These are phyloP conservation scores for Schizosaccharomyces osmophilus DNA, from an alignment of 805 yeast genomes.

Conservation along the genomic window DNA sequence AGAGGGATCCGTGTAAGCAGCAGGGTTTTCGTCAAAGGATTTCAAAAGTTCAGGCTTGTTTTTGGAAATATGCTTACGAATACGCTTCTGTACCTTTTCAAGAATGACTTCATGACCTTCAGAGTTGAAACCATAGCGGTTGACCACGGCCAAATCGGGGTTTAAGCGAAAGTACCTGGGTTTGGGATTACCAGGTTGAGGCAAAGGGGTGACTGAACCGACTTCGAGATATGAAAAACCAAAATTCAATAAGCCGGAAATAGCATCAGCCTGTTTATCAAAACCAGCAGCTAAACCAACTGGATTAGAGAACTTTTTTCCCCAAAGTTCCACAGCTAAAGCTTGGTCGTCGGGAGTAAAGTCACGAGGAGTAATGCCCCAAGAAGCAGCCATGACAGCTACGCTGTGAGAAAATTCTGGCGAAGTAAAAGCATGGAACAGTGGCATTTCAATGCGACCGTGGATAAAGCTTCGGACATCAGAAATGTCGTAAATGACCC, in stretches of 20 bases:
- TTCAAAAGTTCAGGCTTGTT: constrained; percentile 6
- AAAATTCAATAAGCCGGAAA: constrained; percentile 48
- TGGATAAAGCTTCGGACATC: constrained; percentile 69
- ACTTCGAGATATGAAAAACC: constrained; percentile 84
- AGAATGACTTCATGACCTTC: constrained; percentile 59
- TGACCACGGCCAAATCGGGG: constrained; percentile 71
- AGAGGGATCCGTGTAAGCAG: constrained; percentile 7
- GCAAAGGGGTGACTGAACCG: constrained; percentile 76
- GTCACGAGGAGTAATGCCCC: constrained; percentile 38
- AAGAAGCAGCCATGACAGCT: constrained; percentile 45
- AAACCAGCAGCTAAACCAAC: constrained; percentile 89
- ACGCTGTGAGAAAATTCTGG: constrained; percentile 72
- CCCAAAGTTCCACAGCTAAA: constrained; percentile 25
- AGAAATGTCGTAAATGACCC: constrained; percentile 16
- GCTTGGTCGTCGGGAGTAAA: constrained; percentile 19
- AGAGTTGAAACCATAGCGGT: constrained; percentile 87
- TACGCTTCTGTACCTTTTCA: constrained; percentile 40
- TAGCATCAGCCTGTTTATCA: constrained; percentile 80
- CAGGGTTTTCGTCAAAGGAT: constrained; percentile 5
- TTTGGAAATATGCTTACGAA: constrained; percentile 18
- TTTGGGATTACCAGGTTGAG: constrained; percentile 85
- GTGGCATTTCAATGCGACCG: constrained; percentile 59
- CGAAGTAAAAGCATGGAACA: constrained; percentile 40
- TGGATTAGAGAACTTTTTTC: constrained; percentile 42
- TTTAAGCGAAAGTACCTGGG: constrained; percentile 78